phyloP scores from a whole-genome alignment of 2,329 filamentous ascomycete species.

The Pezicula rhizophila region DNA sequence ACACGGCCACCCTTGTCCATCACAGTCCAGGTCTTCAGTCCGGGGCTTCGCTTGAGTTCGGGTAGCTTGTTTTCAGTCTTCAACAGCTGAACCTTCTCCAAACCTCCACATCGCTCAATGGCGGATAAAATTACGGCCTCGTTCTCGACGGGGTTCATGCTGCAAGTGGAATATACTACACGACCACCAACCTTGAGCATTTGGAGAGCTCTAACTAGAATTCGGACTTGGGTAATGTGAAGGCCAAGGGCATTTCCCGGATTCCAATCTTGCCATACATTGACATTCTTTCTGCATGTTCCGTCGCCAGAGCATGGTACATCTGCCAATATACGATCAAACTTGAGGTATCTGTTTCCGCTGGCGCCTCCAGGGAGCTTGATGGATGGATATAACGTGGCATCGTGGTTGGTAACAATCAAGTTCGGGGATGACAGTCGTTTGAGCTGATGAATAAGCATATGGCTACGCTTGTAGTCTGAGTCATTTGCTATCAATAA shows the following conservation, averaged over 20 bases:
- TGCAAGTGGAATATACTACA: slow-evolving; percentile 97
- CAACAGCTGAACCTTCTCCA: slow-evolving; percentile 73
- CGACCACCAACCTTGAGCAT: slow-evolving; percentile 93
- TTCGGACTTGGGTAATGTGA: slow-evolving; percentile 80
- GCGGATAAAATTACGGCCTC: slow-evolving; percentile 86
- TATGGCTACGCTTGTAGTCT: slow-evolving; percentile 94
- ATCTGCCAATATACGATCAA: slow-evolving; percentile 92
- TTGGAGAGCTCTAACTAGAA: slow-evolving; percentile 85
- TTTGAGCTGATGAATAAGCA: slow-evolving; percentile 97
- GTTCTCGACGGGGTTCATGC: slow-evolving; percentile 97
- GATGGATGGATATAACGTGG: slow-evolving; percentile 89
- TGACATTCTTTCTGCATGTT: slow-evolving; percentile 86
- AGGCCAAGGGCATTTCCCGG: slow-evolving; percentile 83
- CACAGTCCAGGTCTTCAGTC: slow-evolving; percentile 78
- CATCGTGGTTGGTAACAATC: slow-evolving; percentile 96
- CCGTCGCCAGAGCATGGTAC: slow-evolving; percentile 96
- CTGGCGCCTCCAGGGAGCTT: slow-evolving; percentile 59
- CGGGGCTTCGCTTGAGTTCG: slow-evolving; percentile 67
- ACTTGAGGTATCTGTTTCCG: slow-evolving; percentile 76
- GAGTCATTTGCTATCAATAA: slow-evolving; percentile 92
- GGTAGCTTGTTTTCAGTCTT: slow-evolving; percentile 77
- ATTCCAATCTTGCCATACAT: slow-evolving; percentile 92
- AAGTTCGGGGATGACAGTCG: slow-evolving; percentile 93
- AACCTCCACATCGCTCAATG: slow-evolving; percentile 82
- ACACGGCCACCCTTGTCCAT: slow-evolving; percentile 80